phyloP scores from a whole-genome alignment of 306 rosid species.

The Vigna angularis region DNA sequence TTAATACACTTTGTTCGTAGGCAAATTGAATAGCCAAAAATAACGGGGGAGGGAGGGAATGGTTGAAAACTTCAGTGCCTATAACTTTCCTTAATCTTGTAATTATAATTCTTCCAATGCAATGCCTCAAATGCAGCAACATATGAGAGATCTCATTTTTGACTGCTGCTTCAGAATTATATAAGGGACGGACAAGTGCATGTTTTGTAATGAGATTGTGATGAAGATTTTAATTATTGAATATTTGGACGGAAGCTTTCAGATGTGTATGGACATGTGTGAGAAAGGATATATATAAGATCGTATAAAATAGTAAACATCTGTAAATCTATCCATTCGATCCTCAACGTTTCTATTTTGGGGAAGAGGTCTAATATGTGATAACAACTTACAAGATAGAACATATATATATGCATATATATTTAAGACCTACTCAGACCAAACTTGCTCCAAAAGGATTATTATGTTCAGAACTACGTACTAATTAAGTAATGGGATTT shows the following conservation, averaged over 20 bases:
- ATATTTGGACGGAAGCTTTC: not conserved
- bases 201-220: not conserved
- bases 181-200: not conserved
- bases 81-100: not conserved
- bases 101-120: not conserved
- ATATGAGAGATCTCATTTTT: not conserved
- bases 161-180: not conserved
- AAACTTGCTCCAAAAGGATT: conserved; percentile 33
- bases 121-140: not conserved
- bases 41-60: no score
- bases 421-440: conserved; percentile 39
- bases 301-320: not conserved
- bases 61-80: not conserved
- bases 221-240: not conserved
- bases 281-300: not conserved
- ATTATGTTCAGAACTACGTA: conserved; percentile 35
- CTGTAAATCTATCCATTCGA: conserved; percentile 17
- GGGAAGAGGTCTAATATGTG: conserved; percentile 14
- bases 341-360: conserved; percentile 19
- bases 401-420: conserved; percentile 13
- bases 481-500: conserved; percentile 12
- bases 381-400: conserved; percentile 34
- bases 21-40: not conserved
- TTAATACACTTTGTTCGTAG: not conserved
- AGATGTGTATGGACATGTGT: not conserved